Evolutionary conservation across 2,329 filamentous ascomycete species (phyloP).

Genomic region (Pleurostoma richardsiae): DNA sequence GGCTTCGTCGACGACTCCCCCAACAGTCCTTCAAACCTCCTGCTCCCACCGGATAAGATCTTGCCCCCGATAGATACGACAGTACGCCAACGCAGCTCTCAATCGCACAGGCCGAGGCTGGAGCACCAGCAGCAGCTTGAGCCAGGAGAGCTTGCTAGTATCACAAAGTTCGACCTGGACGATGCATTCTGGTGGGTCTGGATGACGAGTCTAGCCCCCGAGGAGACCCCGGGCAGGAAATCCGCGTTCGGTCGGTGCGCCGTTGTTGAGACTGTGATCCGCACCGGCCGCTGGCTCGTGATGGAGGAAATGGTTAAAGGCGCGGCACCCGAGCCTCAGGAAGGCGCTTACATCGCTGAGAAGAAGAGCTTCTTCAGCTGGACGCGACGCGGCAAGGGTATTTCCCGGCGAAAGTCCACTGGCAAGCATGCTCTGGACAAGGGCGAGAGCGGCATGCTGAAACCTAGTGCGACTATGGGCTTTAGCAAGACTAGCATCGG

Average conservation of each 20-base stretch:
- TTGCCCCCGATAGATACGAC: constrained; percentile 76
- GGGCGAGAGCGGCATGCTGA: constrained; percentile 32
- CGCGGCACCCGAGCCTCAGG: constrained; percentile 76
- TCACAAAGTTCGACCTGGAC: constrained; percentile 78
- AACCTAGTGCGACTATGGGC: constrained; percentile 33
- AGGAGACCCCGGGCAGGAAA: constrained; percentile 82
- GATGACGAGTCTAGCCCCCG: constrained; percentile 90
- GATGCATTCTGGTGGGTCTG: constrained; percentile 99
- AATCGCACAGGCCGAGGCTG: constrained; percentile 73
- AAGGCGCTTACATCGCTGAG: constrained; percentile 85
- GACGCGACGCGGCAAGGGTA: constrained; percentile 61
- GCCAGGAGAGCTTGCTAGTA: constrained; percentile 91
- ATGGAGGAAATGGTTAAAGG: constrained; percentile 97
- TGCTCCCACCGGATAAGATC: constrained; percentile 88
- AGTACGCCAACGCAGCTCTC: constrained; percentile 75
- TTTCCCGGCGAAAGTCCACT: constrained; percentile 65
- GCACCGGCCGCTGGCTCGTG: constrained; percentile 80
- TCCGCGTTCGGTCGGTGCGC: constrained; percentile 92
- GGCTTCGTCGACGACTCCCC: constrained; percentile 79
- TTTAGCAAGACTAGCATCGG: constrained; percentile 79
- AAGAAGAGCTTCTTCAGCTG: constrained; percentile 95
- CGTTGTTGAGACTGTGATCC: constrained; percentile 81
- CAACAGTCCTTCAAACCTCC: constrained; percentile 58
- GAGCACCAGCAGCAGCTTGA: constrained; percentile 67
- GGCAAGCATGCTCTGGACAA: constrained; percentile 54